Conservation (phyloP, 805 yeast species). For the Kodamaea restingae region DNA sequence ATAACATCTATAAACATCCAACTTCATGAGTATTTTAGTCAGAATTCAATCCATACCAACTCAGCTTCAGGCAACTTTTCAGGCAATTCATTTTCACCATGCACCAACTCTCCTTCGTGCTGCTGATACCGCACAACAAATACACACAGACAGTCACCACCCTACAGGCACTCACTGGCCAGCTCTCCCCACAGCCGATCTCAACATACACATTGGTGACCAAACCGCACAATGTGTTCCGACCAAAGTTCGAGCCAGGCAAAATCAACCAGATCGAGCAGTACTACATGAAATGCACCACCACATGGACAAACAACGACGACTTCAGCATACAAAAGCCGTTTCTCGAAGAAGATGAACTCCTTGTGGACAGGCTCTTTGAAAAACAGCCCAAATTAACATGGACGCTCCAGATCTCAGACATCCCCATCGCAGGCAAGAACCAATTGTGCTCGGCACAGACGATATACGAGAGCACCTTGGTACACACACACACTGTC, state of each 20-base stretch:
- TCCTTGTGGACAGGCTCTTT: conserved; percentile 30
- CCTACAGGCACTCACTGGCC: conserved; percentile 50
- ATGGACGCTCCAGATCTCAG: conserved; percentile 66
- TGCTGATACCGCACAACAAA: conserved; percentile 41
- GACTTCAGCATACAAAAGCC: conserved; percentile 26
- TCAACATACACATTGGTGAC: conserved; percentile 48
- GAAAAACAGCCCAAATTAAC: conserved; percentile 16
- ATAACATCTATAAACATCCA: too few species aligned
- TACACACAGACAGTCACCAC: conserved; percentile 44
- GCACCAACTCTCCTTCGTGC: conserved; percentile 48
- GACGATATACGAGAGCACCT: conserved; percentile 59
- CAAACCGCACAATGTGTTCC: conserved; percentile 48
- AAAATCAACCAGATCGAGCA: conserved; percentile 57
- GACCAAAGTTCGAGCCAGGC: conserved; percentile 52
- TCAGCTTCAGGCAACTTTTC: too few species aligned
- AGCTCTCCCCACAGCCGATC: conserved; percentile 40
- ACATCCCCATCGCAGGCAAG: conserved; percentile 75
- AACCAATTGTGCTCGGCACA: conserved; percentile 57
- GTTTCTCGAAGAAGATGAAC: conserved; percentile 15
- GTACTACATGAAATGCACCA: conserved; percentile 46
- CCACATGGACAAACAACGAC: conserved; percentile 41
- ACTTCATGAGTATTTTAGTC: too few species aligned
- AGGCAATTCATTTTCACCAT: conserved; percentile 24
- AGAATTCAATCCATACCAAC: too few species aligned
- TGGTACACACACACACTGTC: conserved; percentile 46